Evolutionary conservation across 208 protist species (phyloP), one percentile per base, ranked within the genome.

Genomic region (Leishmania gerbilli): DNA sequence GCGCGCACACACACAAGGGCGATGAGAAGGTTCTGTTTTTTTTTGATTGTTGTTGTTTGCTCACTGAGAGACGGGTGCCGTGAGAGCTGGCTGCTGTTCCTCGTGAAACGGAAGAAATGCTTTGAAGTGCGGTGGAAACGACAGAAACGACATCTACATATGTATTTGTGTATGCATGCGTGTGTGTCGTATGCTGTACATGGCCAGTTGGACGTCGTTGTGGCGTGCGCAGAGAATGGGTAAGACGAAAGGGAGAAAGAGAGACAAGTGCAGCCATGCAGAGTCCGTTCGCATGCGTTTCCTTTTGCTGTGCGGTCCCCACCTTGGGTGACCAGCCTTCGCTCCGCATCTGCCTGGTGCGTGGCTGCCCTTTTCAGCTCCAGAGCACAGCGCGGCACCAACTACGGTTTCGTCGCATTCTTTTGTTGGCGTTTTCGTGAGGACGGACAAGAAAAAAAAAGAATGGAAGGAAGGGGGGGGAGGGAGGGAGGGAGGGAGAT

Each of bases 111-210:
- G 64, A 31, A 45, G 34, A 34, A 51, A 17, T 72, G 40, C 17
- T 13, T 34, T 5, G 65, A 2, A 21, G 34, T 24, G 40, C 27
- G 40, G 27, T 15, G 21, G 27, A 37, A 27, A 49, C 19, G 8
- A 24, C 24, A 62, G 24, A 1, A 2, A 45, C 34, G n/a, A 45
- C 17, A 69, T 69, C 5, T 27, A 24, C 27, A 69, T 27, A 67
- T 11, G 15, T 3, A 64, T 64, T 31, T 64, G 64, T 42, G 19
- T 42, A 42, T 40, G 13, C 31, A 68, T 74, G 69, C 60, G 74
- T 74, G 42, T 68, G 19, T 51, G 78, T 75, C 45, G 69, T 81
- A 53, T 76, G 78, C 17, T 49, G 15, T 31, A 47, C 17, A 45
- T 7, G 40, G 19, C 13, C 45, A 77, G 77, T 34, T 17, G 47